These are phyloP conservation scores for Aspergillus bombycis DNA, from an alignment of 2,329 filamentous ascomycete genomes.

Conservation along the genomic window DNA sequence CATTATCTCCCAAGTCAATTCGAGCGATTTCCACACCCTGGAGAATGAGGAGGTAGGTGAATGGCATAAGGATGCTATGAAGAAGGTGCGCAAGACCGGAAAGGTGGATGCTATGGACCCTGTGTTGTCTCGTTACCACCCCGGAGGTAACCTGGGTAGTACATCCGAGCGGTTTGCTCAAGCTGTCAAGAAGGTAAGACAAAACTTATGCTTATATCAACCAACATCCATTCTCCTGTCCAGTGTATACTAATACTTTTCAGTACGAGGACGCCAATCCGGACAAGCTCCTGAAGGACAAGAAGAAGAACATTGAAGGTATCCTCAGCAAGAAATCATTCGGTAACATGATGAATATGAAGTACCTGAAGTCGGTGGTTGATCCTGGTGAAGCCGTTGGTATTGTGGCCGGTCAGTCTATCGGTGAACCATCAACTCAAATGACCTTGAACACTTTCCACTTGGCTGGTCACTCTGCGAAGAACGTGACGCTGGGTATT, in stretches of 20 bases:
- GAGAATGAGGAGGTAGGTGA: constrained; percentile 69
- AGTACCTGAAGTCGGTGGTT: constrained; percentile 88
- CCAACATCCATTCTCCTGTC: constrained; percentile 15
- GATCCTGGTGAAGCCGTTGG: constrained; percentile 96
- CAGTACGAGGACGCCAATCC: constrained; percentile 78
- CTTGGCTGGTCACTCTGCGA: constrained; percentile 95
- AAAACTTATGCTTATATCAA: constrained; percentile 10
- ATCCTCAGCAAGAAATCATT: constrained; percentile 69
- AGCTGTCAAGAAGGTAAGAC: constrained; percentile 62
- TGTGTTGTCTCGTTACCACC: constrained; percentile 71
- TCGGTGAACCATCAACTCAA: constrained; percentile 96
- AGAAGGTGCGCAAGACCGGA: constrained; percentile 75
- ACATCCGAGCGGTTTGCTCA: constrained; percentile 86
- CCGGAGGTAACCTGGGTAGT: constrained; percentile 77
- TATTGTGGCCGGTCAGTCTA: constrained; percentile 93
- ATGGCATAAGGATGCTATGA: constrained; percentile 69
- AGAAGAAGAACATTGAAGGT: constrained; percentile 54
- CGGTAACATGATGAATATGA: constrained; percentile 82
- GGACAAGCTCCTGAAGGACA: constrained; percentile 61
- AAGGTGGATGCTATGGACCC: constrained; percentile 73
- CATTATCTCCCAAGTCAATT: constrained; percentile 74
- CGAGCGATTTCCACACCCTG: constrained; percentile 56
- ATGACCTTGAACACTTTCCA: constrained; percentile 99
- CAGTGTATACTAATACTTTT: background rate
- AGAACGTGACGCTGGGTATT: constrained; percentile 99